Evolutionary conservation across 192 early-diverging fungal species (phyloP).

Genomic region (Coemansia sp.): DNA sequence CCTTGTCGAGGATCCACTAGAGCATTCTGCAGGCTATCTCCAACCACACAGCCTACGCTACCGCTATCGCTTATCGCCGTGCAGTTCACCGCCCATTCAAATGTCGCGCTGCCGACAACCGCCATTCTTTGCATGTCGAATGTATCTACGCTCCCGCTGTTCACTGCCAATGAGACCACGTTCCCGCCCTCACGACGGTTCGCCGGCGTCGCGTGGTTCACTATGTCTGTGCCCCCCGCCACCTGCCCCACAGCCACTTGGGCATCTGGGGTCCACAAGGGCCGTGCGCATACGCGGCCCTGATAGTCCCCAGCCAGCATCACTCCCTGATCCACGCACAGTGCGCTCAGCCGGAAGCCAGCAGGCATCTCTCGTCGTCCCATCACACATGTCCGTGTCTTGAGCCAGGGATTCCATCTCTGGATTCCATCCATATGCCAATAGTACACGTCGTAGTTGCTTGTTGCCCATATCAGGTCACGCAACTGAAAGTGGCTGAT

Average conservation of each 20-base stretch:
- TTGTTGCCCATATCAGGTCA: conserved; percentile 49
- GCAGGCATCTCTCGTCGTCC: conserved; percentile 18
- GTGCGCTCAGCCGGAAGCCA: conserved; percentile 22
- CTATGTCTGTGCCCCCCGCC: conserved; percentile 22
- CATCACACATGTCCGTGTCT: conserved; percentile 18
- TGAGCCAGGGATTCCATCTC: conserved; percentile 41
- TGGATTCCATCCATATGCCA: conserved; percentile 28
- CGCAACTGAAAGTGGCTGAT: conserved; percentile 51
- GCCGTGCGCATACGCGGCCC: conserved; percentile 30
- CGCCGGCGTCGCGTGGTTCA: conserved; percentile 34
- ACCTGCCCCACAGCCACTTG: neutral
- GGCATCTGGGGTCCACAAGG: conserved; percentile 11
- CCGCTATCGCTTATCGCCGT: conserved; percentile 19
- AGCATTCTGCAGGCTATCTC: conserved; percentile 29
- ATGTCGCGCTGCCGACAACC: neutral
- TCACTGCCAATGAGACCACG: conserved; percentile 22
- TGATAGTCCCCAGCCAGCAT: conserved; percentile 43
- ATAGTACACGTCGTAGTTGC: conserved; percentile 44
- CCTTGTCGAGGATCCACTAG: conserved; percentile 31
- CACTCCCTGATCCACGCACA: conserved; percentile 37
- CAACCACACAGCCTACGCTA: conserved; percentile 42
- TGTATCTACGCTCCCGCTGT: conserved; percentile 19
- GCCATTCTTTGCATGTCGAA: conserved; percentile 16
- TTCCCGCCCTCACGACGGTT: conserved; percentile 4
- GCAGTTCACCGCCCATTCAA: conserved; percentile 51